phyloP scores from a whole-genome alignment of 352 stramenopile genomes.

The Phytophthora chlamydospora region DNA sequence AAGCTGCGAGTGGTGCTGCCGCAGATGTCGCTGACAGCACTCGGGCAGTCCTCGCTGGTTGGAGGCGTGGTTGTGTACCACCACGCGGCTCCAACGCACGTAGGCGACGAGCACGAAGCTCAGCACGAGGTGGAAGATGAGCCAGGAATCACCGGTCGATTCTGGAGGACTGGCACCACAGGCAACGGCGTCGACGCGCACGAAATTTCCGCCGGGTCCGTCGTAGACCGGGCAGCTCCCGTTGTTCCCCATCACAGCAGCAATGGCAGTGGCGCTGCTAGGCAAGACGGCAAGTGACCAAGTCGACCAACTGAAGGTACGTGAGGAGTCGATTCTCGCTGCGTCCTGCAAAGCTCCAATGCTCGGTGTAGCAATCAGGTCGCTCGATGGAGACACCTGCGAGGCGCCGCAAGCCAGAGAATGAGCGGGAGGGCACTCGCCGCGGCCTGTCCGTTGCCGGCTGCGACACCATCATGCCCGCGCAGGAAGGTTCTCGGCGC shows the following conservation, averaged over 20 bases:
- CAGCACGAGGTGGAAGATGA: conserved; percentile 45
- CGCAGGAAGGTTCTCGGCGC: conserved; percentile 34
- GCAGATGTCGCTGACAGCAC: conserved; percentile 26
- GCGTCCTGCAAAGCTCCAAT: conserved; percentile 24
- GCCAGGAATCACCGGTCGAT: conserved; percentile 28
- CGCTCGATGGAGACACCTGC: conserved; percentile 3
- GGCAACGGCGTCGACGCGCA: conserved; percentile 27
- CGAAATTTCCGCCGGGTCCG: conserved; percentile 30
- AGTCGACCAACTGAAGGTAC: conserved; percentile 14
- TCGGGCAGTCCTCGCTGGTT: conserved; percentile 20
- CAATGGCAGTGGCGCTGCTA: background rate
- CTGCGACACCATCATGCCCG: conserved; percentile 16
- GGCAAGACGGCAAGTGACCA: conserved; percentile 2
- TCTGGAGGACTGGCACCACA: conserved; percentile 20
- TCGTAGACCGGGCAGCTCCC: conserved; percentile 28
- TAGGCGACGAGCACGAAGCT: conserved; percentile 52
- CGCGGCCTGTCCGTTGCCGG: conserved; percentile 28
- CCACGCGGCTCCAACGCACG: conserved; percentile 46
- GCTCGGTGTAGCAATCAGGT: conserved; percentile 17
- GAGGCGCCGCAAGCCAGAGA: conserved; percentile 23
- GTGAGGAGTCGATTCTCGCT: conserved; percentile 8
- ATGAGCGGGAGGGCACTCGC: conserved; percentile 17
- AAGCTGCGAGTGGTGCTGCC: conserved; percentile 13
- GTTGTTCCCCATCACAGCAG: conserved; percentile 25
- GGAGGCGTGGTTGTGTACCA: conserved; percentile 35